Evolutionary conservation across 345 rosid genomes (phyloP).

Genomic region (Murraya paniculata): DNA sequence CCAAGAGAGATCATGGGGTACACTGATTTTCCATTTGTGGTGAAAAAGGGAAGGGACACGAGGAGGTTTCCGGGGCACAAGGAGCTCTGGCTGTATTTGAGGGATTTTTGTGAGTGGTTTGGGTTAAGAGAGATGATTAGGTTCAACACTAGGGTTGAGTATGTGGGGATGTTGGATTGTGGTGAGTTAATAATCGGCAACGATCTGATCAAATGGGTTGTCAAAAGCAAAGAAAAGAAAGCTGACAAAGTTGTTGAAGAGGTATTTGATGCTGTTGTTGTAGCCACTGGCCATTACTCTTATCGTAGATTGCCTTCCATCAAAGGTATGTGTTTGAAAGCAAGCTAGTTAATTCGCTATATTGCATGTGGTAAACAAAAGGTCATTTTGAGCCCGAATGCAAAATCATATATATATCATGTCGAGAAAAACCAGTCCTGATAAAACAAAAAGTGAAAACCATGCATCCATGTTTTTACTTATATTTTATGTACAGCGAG

Average conservation of each 20-base stretch:
- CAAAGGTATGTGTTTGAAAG: slow-evolving; percentile 44
- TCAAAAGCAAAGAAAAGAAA: slow-evolving; percentile 44
- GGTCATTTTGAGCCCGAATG: not conserved
- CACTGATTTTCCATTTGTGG: slow-evolving; percentile 77
- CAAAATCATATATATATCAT: not conserved
- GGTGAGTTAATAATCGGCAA: slow-evolving; percentile 32
- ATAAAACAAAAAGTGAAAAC: not conserved
- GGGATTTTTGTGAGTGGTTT: slow-evolving; percentile 68
- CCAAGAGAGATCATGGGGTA: slow-evolving; percentile 94
- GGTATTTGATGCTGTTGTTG: slow-evolving; percentile 87
- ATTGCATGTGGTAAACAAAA: not conserved
- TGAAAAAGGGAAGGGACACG: slow-evolving; percentile 68
- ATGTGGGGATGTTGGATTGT: slow-evolving; percentile 60
- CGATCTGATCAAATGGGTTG: slow-evolving; percentile 60
- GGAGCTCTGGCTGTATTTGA: slow-evolving; percentile 76
- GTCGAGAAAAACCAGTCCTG: not conserved
- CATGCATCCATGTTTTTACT: not conserved
- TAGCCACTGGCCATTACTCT: slow-evolving; percentile 91
- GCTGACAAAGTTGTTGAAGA: slow-evolving; percentile 52
- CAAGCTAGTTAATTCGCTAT: not conserved
- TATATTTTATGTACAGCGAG: not conserved
- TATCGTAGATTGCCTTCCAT: slow-evolving; percentile 74
- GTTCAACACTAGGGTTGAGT: slow-evolving; percentile 78
- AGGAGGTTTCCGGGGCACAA: slow-evolving; percentile 88
- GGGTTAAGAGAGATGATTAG: slow-evolving; percentile 67